These are phyloP conservation scores for Periconia sp. DNA, from an alignment of 2,329 filamentous ascomycete genomes.

Conservation along the genomic window DNA sequence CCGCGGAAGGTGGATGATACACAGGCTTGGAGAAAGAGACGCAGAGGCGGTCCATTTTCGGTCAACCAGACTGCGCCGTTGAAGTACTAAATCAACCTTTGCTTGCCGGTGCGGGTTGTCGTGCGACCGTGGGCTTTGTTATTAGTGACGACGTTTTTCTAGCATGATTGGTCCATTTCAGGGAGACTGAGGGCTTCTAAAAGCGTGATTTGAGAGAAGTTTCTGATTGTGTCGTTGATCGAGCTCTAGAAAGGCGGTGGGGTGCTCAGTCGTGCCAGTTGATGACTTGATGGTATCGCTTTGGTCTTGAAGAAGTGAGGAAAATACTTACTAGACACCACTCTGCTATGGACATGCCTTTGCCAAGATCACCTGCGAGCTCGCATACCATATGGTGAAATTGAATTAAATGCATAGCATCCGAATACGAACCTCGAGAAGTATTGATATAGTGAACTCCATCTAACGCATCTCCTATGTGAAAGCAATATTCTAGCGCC, in stretches of 20 bases:
- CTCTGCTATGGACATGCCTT: conserved; percentile 12
- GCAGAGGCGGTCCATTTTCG: conserved; percentile 15
- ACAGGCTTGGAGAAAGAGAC: conserved; percentile 17
- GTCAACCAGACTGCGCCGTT: conserved; percentile 16
- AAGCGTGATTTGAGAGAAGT: conserved; percentile 5
- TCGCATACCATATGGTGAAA: conserved; percentile 20
- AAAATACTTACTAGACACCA: neutral
- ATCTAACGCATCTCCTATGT: neutral
- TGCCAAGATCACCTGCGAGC: conserved; percentile 7
- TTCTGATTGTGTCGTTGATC: neutral
- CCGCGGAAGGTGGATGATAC: too few species aligned
- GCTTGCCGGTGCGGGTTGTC: conserved; percentile 8
- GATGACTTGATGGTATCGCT: neutral
- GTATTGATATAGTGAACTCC: conserved; percentile 15
- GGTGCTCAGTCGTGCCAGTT: conserved; percentile 1
- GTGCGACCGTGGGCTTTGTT: neutral
- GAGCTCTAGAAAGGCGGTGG: neutral
- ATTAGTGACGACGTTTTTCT: conserved; percentile 1
- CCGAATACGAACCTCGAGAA: conserved; percentile 16
- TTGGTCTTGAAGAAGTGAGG: too few species aligned
- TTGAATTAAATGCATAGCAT: conserved; percentile 17
- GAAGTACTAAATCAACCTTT: conserved; percentile 8
- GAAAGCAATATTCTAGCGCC: conserved; percentile 14
- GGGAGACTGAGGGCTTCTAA: conserved; percentile 3
- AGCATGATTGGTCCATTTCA: neutral